Evolutionary conservation across 2,329 filamentous ascomycete genomes (phyloP).

Genomic region (Calcarisporium arbuscula): DNA sequence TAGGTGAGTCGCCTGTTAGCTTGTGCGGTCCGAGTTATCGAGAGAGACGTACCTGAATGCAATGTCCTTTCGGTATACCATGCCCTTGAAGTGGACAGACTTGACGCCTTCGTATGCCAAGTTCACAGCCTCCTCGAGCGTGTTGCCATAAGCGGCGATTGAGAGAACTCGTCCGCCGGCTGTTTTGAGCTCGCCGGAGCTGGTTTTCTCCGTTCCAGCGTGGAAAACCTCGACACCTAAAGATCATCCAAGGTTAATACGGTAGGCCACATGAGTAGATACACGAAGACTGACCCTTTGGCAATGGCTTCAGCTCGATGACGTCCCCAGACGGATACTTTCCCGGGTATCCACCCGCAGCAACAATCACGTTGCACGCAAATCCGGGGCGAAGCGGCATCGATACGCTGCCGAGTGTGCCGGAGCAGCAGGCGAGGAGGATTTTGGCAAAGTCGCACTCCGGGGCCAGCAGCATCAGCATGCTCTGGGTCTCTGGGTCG

Average conservation of each 20-base stretch:
- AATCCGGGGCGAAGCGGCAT: slow-evolving; percentile 64
- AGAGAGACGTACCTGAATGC: too few relatives aligned
- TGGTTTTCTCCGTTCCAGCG: slow-evolving; percentile 73
- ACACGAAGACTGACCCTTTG: too few relatives aligned
- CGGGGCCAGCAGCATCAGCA: slow-evolving; percentile 68
- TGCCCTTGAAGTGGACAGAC: slow-evolving; percentile 74
- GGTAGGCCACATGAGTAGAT: too few relatives aligned
- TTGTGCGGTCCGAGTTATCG: too few relatives aligned
- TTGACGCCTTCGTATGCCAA: slow-evolving; percentile 82
- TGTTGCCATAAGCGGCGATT: slow-evolving; percentile 67
- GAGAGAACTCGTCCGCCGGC: slow-evolving; percentile 90
- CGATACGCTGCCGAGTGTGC: slow-evolving; percentile 63
- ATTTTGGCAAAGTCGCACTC: slow-evolving; percentile 83
- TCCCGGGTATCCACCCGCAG: slow-evolving; percentile 85
- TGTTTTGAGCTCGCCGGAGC: slow-evolving; percentile 60
- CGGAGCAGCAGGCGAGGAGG: slow-evolving; percentile 77
- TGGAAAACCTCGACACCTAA: too few relatives aligned
- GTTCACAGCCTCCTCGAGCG: slow-evolving; percentile 74
- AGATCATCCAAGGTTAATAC: too few relatives aligned
- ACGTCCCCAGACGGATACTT: slow-evolving; percentile 54
- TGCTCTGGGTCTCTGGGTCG: slow-evolving; percentile 84
- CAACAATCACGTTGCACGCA: slow-evolving; percentile 89
- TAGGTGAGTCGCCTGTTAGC: too few relatives aligned
- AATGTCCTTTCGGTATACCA: slow-evolving; percentile 92
- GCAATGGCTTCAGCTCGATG: too few relatives aligned